These are phyloP conservation scores for Alternaria rosae DNA, from an alignment of 2,329 filamentous ascomycete species.

Conservation along the genomic window DNA sequence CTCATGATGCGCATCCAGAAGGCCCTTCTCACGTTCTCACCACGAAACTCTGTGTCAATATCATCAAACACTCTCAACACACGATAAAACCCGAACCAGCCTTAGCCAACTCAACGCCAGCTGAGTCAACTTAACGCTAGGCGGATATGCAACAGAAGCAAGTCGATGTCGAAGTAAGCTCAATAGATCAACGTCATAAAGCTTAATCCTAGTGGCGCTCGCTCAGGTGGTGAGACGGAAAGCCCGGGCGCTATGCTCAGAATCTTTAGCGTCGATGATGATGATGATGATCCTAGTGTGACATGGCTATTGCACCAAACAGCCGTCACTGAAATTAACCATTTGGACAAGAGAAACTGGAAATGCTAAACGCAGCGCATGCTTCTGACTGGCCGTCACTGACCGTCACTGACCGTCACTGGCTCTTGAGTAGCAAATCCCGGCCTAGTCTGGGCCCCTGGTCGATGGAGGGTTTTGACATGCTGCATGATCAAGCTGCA, in stretches of 20 bases:
- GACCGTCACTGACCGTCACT: neutral
- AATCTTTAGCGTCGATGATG: neutral
- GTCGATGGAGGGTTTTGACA: neutral
- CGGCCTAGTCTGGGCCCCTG: neutral
- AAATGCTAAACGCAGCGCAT: neutral
- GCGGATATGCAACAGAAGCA: neutral
- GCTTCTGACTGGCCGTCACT: neutral
- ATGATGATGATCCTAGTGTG: neutral
- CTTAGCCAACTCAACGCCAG: neutral
- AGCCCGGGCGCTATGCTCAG: slow-evolving; percentile 5
- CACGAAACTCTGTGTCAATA: neutral
- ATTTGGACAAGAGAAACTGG: neutral
- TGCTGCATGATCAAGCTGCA: slow-evolving; percentile 5
- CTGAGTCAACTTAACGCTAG: neutral
- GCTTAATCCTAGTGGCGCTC: slow-evolving; percentile 7
- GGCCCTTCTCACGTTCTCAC: neutral
- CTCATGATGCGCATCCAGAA: neutral
- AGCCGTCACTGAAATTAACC: neutral
- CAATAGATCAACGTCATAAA: slow-evolving; percentile 14
- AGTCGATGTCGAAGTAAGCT: slow-evolving; percentile 19
- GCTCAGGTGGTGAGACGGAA: neutral
- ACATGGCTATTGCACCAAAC: slow-evolving; percentile 1
- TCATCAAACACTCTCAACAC: neutral
- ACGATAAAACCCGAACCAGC: neutral
- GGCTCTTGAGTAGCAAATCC: neutral